Base-by-base conservation (phyloP, 1,284 basidiomycete species). In the Schizophyllum amplum region DNA sequence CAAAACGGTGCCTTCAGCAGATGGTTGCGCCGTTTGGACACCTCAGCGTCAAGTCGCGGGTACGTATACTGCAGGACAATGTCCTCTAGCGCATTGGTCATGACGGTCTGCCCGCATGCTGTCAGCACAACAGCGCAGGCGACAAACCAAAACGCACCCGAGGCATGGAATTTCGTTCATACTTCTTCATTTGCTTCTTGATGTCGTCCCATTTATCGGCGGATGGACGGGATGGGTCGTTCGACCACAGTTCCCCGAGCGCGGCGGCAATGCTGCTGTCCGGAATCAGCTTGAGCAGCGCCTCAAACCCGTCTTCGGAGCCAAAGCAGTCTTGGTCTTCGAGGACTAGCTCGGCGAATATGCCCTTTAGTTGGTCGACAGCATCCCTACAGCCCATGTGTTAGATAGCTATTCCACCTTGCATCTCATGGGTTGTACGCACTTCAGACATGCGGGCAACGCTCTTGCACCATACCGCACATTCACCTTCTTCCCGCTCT, bases 1-100 rank as follows among this genome's bases (percentile, higher is more conserved):
- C 94, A 97, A 72, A 99, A 99, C 0, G 97, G 97, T 24, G 93
- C 88, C 72, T 99, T 99, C 60, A 99, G 84, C 75, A 99, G 81
- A 74, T 99, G 97, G 74, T 99, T 99, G 57, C 94, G 82, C 67
- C 96, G 93, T 68, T 98, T 97, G 1, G 94, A 95, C 15, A 99
- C 96, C 70, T 99, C 96, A 5, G 92, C 88, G 70, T 99, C 96
- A 60, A 99, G 83, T 17, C 96, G 86, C 1, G 97, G 96, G 69
- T 99, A 99, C 0, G 92, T 96, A 71, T 98, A 98, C 68, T 95
- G 91, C 13, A 99, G 76, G 57, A 97, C 79, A 57, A 98, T 83
- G 64, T 98, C 96, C 67, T 97, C 87, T 68, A 90, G 71, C 1
- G 84, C 82, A 1, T 72, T 68, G 46, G 62, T 65, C 33, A 82